Percentiles rank a stretch among this genome's conserved stretches.
Conservation (phyloP, 495 filamentous ascomycete genomes). For the Beverwykella pulmonaria region DNA sequence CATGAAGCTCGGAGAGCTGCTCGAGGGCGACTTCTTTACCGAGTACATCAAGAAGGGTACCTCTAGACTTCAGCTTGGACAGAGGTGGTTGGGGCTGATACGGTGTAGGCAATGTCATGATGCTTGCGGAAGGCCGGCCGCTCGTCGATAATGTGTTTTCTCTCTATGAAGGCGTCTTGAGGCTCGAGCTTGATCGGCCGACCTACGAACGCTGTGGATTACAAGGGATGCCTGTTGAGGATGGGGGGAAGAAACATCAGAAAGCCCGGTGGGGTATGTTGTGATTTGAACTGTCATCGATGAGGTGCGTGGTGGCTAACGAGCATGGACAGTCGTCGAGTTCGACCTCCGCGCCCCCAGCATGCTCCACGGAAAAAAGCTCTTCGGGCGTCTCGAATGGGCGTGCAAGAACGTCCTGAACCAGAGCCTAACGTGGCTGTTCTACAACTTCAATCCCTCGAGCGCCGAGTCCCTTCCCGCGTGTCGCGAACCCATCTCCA, state of each 20-base stretch:
- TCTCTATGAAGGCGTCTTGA: conserved; percentile 73
- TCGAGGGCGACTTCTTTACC: conserved; percentile 81
- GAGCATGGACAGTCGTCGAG: conserved; percentile 65
- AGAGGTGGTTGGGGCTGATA: conserved; percentile 3
- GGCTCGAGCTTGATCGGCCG: conserved; percentile 78
- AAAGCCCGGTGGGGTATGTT: conserved; percentile 64
- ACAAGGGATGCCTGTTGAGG: conserved; percentile 68
- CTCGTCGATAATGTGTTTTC: conserved; percentile 81
- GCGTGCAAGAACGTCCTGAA: conserved; percentile 82
- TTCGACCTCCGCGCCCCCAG: conserved; percentile 75
- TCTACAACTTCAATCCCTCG: conserved; percentile 62
- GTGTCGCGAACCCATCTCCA: conserved; percentile 24
- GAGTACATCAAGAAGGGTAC: conserved; percentile 84
- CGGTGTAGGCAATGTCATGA: conserved; percentile 73
- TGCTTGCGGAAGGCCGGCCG: conserved; percentile 84
- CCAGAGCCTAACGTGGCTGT: conserved; percentile 75
- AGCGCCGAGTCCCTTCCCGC: conserved; percentile 11
- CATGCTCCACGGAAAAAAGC: conserved; percentile 90
- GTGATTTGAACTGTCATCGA: conserved; percentile 22
- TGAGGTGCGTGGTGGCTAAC: neutral
- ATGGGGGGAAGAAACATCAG: conserved; percentile 61
- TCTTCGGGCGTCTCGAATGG: conserved; percentile 81
- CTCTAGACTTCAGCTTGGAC: neutral
- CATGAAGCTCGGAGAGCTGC: conserved; percentile 70
- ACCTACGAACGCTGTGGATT: conserved; percentile 84